phyloP scores from a whole-genome alignment of 805 yeast species.

The Starmerella gropengiesseri region DNA sequence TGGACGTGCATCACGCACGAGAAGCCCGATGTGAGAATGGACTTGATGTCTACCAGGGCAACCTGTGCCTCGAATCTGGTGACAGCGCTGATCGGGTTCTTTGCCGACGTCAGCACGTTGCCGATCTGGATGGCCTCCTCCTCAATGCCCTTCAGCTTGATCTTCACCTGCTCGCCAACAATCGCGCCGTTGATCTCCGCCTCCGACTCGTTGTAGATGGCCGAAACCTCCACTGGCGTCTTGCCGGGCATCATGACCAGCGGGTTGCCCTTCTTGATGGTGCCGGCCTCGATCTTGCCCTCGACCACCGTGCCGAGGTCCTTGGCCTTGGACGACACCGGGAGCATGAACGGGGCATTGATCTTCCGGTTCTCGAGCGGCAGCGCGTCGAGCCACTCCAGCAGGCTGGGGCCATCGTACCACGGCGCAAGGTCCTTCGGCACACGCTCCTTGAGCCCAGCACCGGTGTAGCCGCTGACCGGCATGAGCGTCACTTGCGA shows the following conservation, averaged over 20 bases:
- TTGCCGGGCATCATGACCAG: constrained; percentile 90
- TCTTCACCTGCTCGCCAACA: constrained; percentile 95
- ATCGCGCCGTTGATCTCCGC: constrained; percentile 79
- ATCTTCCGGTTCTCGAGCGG: constrained; percentile 72
- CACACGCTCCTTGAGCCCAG: constrained; percentile 84
- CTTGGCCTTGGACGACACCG: constrained; percentile 86
- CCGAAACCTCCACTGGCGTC: constrained; percentile 66
- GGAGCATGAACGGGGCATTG: constrained; percentile 95
- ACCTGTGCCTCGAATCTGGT: constrained; percentile 89
- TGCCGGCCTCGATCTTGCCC: constrained; percentile 97
- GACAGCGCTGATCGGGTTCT: constrained; percentile 82
- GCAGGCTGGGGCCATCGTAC: constrained; percentile 85
- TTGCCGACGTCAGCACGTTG: constrained; percentile 76
- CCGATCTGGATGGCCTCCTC: constrained; percentile 93
- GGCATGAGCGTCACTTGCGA: constrained; percentile 90
- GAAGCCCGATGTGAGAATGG: constrained; percentile 88
- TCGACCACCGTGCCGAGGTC: constrained; percentile 96
- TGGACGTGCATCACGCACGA: constrained; percentile 98
- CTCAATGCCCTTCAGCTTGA: constrained; percentile 88
- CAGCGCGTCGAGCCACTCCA: constrained; percentile 81
- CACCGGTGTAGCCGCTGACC: constrained; percentile 95
- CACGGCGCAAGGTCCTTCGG: constrained; percentile 66
- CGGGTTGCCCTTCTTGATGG: constrained; percentile 63
- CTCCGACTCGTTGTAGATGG: constrained; percentile 91
- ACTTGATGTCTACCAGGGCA: constrained; percentile 91